Conservation (phyloP, 73 alveolate genomes). For the Paramecium biaurelia region DNA sequence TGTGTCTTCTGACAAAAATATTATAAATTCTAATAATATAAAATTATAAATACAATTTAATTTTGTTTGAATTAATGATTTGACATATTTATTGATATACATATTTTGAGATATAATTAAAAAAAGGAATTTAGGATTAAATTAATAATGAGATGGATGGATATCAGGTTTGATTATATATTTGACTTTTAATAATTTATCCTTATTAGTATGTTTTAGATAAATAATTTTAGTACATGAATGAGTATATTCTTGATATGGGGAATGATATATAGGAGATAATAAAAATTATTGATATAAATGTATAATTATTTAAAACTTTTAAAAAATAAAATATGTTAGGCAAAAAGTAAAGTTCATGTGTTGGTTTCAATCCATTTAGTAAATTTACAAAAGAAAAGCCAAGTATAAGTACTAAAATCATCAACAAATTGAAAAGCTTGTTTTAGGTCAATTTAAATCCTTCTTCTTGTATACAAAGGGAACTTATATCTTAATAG, state of each 20-base stretch:
- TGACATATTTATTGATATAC: no score
- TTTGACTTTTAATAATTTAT: background rate
- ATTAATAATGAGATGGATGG: background rate
- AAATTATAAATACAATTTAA: no score
- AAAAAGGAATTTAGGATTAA: background rate
- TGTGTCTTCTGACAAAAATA: no score
- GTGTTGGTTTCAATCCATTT: conserved; percentile 17
- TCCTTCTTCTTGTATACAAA: background rate
- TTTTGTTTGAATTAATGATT: no score
- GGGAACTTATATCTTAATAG: background rate
- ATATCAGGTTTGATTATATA: background rate
- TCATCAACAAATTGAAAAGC: background rate
- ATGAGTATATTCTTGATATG: no score
- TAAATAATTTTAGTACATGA: no score
- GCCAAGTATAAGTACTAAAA: background rate
- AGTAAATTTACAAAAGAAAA: background rate
- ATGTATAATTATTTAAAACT: background rate
- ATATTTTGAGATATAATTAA: no score
- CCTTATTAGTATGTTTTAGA: background rate
- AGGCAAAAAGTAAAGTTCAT: background rate
- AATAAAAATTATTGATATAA: background rate
- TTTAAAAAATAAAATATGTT: background rate
- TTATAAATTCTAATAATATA: no score
- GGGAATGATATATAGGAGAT: no score
- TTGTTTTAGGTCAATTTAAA: background rate